phyloP scores from a whole-genome alignment of 1,284 basidiomycete genomes.

The Trichosporon coremiiforme region DNA sequence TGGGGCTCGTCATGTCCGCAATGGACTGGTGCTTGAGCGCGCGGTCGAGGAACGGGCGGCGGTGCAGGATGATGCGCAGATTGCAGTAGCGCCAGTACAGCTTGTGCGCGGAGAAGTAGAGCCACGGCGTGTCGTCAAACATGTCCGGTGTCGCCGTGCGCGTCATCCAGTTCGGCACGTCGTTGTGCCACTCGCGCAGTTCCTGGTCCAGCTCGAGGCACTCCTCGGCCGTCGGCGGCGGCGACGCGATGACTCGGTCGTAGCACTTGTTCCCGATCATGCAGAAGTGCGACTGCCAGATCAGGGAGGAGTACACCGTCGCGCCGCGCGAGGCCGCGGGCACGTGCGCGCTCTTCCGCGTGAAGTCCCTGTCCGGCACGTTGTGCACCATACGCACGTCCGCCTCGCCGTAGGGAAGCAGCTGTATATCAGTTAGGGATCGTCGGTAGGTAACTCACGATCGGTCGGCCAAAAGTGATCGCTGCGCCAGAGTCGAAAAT shows the following conservation, averaged over 20 bases:
- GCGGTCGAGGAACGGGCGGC: slow-evolving; percentile 34
- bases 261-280: slow-evolving; percentile 31
- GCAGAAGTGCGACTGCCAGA: slow-evolving; percentile 33
- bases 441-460: slow-evolving; percentile 46
- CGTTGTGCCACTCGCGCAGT: slow-evolving; percentile 25
- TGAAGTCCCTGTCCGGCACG: slow-evolving; percentile 32
- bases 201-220: slow-evolving; percentile 32
- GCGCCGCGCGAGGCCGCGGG: slow-evolving; percentile 25
- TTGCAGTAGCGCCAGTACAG: slow-evolving; percentile 39
- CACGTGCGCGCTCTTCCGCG: slow-evolving; percentile 24
- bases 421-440: slow-evolving; percentile 19
- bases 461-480: slow-evolving; percentile 41
- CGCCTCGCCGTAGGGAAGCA: slow-evolving; percentile 32
- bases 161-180: slow-evolving; percentile 31
- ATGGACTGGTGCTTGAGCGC: slow-evolving; percentile 29
- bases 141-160: slow-evolving; percentile 14
- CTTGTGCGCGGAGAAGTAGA: slow-evolving; percentile 36
- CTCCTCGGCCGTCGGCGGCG: slow-evolving; percentile 29
- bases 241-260: slow-evolving; percentile 31
- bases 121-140: slow-evolving; percentile 32
- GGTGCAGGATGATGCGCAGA: slow-evolving; percentile 35
- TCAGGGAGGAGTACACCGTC: slow-evolving; percentile 34
- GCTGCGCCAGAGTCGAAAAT: slow-evolving; percentile 38
- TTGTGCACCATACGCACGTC: slow-evolving; percentile 34
- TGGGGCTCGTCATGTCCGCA: background rate